Evolutionary conservation across 2,329 filamentous ascomycete species (phyloP).

Genomic region (Emmonsia crescens): DNA sequence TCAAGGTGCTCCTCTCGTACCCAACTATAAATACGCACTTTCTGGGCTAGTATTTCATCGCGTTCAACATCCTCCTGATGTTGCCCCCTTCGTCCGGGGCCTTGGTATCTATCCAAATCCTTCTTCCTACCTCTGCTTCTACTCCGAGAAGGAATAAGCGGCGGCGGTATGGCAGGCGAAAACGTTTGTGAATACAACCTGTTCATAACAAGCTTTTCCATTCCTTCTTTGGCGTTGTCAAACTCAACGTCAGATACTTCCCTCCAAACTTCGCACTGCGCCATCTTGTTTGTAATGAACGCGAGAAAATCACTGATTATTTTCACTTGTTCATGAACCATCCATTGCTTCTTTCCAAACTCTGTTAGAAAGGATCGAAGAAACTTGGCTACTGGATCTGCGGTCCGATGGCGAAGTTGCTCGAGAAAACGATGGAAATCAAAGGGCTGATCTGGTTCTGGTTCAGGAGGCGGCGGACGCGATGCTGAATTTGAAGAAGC

Average conservation of each 20-base stretch:
- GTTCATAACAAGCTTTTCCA: slow-evolving; percentile 99
- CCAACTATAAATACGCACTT: slow-evolving; percentile 95
- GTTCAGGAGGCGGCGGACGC: slow-evolving; percentile 60
- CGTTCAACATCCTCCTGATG: slow-evolving; percentile 97
- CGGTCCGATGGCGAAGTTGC: slow-evolving; percentile 88
- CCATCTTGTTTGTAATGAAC: slow-evolving; percentile 98
- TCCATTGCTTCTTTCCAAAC: slow-evolving; percentile 97
- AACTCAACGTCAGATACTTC: slow-evolving; percentile 95
- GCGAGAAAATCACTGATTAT: slow-evolving; percentile 94
- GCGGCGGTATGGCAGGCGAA: slow-evolving; percentile 78
- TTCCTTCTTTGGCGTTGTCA: slow-evolving; percentile 94
- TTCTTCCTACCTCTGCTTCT: slow-evolving; percentile 56
- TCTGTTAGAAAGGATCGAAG: slow-evolving; percentile 88
- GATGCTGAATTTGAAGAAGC: slow-evolving; percentile 27
- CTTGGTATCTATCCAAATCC: slow-evolving; percentile 57
- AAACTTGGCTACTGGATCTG: slow-evolving; percentile 95
- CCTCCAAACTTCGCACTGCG: slow-evolving; percentile 89
- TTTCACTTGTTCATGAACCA: slow-evolving; percentile 98
- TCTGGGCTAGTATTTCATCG: slow-evolving; percentile 90
- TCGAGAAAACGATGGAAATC: slow-evolving; percentile 97
- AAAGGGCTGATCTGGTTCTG: slow-evolving; percentile 78
- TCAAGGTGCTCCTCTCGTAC: slow-evolving; percentile 87
- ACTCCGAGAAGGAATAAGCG: slow-evolving; percentile 52
- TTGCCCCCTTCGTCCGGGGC: slow-evolving; percentile 79
- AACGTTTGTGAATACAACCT: slow-evolving; percentile 91